Percentiles rank a stretch among this genome's conserved stretches.
Evolutionary conservation across 2,329 filamentous ascomycete genomes (phyloP).

Genomic region (Aspergillus brunneoviolaceus): DNA sequence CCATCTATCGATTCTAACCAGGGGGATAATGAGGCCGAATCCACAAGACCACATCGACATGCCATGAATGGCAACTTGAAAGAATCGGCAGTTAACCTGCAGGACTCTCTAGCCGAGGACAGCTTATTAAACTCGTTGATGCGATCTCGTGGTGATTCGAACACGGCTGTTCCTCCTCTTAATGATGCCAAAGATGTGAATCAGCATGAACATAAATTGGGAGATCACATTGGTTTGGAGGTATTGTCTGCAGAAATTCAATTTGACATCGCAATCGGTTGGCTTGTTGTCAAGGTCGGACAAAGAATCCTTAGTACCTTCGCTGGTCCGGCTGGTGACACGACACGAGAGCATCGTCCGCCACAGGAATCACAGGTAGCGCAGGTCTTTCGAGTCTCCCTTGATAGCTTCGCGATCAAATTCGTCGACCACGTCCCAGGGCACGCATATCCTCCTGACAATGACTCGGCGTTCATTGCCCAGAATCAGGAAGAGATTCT

Average conservation of each 20-base stretch:
- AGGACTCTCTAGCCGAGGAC: constrained; percentile 24
- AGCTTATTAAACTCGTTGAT: constrained; percentile 25
- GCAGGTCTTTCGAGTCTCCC: constrained; percentile 25
- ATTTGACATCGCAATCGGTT: constrained; percentile 44
- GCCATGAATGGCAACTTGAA: constrained; percentile 20
- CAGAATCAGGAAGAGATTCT: constrained; percentile 33
- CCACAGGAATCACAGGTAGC: constrained; percentile 11
- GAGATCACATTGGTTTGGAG: constrained; percentile 31
- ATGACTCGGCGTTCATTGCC: constrained; percentile 19
- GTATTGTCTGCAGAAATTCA: constrained; percentile 32
- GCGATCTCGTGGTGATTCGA: constrained; percentile 20
- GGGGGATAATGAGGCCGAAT: constrained; percentile 11
- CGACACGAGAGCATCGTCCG: constrained; percentile 6
- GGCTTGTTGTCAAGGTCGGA: constrained; percentile 40
- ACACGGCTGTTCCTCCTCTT: constrained; percentile 13
- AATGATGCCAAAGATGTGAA: constrained; percentile 13
- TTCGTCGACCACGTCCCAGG: constrained; percentile 40
- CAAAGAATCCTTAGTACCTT: constrained; percentile 31
- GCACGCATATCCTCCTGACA: constrained; percentile 24
- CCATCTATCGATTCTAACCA: constrained; percentile 25
- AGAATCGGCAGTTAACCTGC: constrained; percentile 22
- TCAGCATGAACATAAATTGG: constrained; percentile 6
- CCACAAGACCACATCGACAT: constrained; percentile 12
- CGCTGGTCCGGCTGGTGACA: constrained; percentile 12
- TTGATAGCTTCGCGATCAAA: constrained; percentile 34